Evolutionary conservation across 352 stramenopile species (phyloP), one percentile per base, ranked within the genome.

Genomic region (Pythium coloratum): DNA sequence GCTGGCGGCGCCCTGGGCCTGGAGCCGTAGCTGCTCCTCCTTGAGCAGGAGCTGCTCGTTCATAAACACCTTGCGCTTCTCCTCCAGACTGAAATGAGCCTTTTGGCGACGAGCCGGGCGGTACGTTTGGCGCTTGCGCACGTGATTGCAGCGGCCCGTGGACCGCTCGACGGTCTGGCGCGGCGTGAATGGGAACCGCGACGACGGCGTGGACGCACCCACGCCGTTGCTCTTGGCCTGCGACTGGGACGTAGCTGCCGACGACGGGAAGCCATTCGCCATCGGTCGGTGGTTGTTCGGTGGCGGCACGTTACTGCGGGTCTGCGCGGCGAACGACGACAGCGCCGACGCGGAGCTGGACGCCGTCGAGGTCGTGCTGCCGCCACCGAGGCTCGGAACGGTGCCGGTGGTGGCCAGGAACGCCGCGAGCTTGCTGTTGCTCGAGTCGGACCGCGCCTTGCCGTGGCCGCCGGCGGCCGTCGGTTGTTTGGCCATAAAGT

Each of bases 51-150:
- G 62, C 67, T 96, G 88, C 56, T 92, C 79, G 30, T 91, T 75
- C 86, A 96, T 94, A 61, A 96, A 96, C 34, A 66, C 64, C 51
- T 89, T 84, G 8, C 88, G 81, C 69, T 94, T 93, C 32, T 86
- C 88, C 56, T 96, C 88, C 16, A 94, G 75, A 59, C 88, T 94
- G 61, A 96, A 96, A 16, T 66, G 81, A 58, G 57, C 80, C 10
- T 73, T 73, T 26, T 82, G 77, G 24, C 71, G 75, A 28, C 70
- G 46, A 20, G 53, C 66, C 7, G 75, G 58, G 57, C 81, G 80
- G 76, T 94, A 96, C 65, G 88, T 95, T 54, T 88, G 84, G 38
- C 83, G 86, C 58, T 88, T 85, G 20, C 81, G 83, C 20, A 95
- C 74, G 61, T 88, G 95, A 61, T 91, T 88, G 40, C 80, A 70